These are phyloP conservation scores for Collybia sp. DNA, from an alignment of 768 basidiomycete genomes.

Conservation along the genomic window DNA sequence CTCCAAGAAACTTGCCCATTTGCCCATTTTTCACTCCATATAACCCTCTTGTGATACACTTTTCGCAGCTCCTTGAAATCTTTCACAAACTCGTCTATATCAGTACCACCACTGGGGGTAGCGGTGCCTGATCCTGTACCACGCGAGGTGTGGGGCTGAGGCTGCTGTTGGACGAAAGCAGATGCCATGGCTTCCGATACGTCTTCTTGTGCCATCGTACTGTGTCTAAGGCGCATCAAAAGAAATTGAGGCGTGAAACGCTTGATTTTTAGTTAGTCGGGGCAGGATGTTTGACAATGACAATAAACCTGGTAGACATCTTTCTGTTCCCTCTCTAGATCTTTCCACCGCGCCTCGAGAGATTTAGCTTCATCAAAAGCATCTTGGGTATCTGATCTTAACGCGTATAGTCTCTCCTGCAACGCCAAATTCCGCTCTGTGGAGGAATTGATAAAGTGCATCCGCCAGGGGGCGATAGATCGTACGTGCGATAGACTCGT, in stretches of 20 bases:
- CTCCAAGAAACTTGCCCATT: constrained; percentile 84
- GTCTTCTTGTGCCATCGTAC: constrained; percentile 88
- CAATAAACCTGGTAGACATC: constrained; percentile 78
- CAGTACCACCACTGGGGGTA: constrained; percentile 38
- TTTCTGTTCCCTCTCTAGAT: constrained; percentile 82
- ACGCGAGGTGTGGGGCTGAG: constrained; percentile 10
- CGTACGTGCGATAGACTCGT: constrained; percentile 84
- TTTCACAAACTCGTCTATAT: constrained; percentile 83
- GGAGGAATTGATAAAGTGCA: constrained; percentile 6
- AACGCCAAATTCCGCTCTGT: constrained; percentile 72
- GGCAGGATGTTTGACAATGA: neutral
- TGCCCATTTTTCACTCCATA: constrained; percentile 88
- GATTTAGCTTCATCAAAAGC: constrained; percentile 85
- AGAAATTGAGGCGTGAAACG: constrained; percentile 85
- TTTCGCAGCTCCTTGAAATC: constrained; percentile 86
- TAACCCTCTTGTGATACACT: constrained; percentile 88
- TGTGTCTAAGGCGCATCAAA: constrained; percentile 81
- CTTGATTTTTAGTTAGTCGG: constrained; percentile 29
- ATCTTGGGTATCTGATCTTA: constrained; percentile 80
- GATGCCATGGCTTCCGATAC: constrained; percentile 80
- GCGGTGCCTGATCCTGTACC: constrained; percentile 23
- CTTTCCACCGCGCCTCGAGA: constrained; percentile 80
- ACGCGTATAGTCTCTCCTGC: constrained; percentile 68
- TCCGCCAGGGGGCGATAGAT: constrained; percentile 6
- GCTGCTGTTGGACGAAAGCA: constrained; percentile 69